phyloP scores from a whole-genome alignment of 768 basidiomycete species.

The Amanita subjunquillea region DNA sequence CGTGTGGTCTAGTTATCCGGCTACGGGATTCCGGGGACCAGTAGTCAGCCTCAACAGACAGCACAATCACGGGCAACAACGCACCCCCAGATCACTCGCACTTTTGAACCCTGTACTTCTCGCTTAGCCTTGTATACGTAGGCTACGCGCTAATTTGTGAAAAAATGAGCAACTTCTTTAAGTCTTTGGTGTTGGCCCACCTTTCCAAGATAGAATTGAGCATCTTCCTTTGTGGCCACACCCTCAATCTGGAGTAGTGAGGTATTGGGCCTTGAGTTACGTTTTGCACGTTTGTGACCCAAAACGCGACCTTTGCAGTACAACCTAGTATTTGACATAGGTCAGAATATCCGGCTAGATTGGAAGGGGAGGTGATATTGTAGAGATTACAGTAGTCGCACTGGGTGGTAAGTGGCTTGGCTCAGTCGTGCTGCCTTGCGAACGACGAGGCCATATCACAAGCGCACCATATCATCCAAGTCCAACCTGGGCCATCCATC shows the following conservation, averaged over 20 bases:
- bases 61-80: constrained; percentile 14
- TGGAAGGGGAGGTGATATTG: neutral
- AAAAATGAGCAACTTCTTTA: neutral
- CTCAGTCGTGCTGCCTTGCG: neutral
- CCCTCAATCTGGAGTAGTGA: constrained; percentile 97
- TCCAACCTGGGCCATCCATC: constrained; percentile 32
- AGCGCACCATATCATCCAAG: constrained; percentile 15
- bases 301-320: constrained; percentile 95
- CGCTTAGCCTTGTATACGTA: constrained; percentile 97
- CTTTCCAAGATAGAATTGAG: constrained; percentile 98
- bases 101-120: constrained; percentile 88
- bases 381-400: neutral
- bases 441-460: neutral
- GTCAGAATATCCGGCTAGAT: constrained; percentile 10
- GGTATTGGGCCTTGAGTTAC: constrained; percentile 93
- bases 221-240: constrained; percentile 86
- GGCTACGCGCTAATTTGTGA: constrained; percentile 66
- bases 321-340: constrained; percentile 44
- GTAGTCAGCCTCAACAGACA: neutral
- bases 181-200: constrained; percentile 30
- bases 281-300: constrained; percentile 97
- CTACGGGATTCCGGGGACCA: constrained; percentile 24
- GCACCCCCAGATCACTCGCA: constrained; percentile 98
- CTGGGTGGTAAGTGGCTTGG: neutral
- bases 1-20: constrained; percentile 89